A percentile compares a stretch with the other conserved stretches of the same genome.
phyloP scores from a whole-genome alignment of 768 basidiomycete species.

The Xerocomellus dryophilus region DNA sequence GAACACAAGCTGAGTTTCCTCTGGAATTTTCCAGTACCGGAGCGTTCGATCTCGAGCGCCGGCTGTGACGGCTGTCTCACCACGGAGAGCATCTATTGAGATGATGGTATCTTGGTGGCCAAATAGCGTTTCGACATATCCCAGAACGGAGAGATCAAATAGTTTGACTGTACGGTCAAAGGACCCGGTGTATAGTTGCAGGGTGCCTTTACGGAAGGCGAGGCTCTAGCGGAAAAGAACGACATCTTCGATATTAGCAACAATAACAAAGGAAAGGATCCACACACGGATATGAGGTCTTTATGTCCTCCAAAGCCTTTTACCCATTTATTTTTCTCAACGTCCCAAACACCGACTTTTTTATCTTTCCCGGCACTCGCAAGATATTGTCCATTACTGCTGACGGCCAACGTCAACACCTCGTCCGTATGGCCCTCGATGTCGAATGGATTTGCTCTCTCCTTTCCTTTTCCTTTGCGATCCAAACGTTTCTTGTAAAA shows the following conservation, averaged over 20 bases:
- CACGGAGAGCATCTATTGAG: slow-evolving; percentile 73
- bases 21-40: slow-evolving; percentile 94
- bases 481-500: slow-evolving; percentile 58
- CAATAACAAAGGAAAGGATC: slow-evolving; percentile 35
- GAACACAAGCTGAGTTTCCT: slow-evolving; percentile 94
- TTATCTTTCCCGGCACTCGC: slow-evolving; percentile 87
- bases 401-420: slow-evolving; percentile 79
- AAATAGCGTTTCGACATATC: slow-evolving; percentile 94
- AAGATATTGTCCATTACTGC: slow-evolving; percentile 79
- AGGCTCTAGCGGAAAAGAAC: slow-evolving; percentile 47
- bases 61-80: slow-evolving; percentile 81
- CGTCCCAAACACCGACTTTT: slow-evolving; percentile 84
- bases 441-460: slow-evolving; percentile 46
- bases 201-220: slow-evolving; percentile 73
- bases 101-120: slow-evolving; percentile 92
- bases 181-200: slow-evolving; percentile 67
- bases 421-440: slow-evolving; percentile 83
- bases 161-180: slow-evolving; percentile 89
- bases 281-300: slow-evolving; percentile 63
- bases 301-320: slow-evolving; percentile 78
- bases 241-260: not conserved
- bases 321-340: slow-evolving; percentile 69
- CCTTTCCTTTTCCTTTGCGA: slow-evolving; percentile 54
- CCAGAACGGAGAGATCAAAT: slow-evolving; percentile 79
- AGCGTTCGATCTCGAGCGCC: slow-evolving; percentile 90